These are phyloP conservation scores for Gossypioides kirkii DNA, from an alignment of 345 rosid genomes.

Conservation along the genomic window DNA sequence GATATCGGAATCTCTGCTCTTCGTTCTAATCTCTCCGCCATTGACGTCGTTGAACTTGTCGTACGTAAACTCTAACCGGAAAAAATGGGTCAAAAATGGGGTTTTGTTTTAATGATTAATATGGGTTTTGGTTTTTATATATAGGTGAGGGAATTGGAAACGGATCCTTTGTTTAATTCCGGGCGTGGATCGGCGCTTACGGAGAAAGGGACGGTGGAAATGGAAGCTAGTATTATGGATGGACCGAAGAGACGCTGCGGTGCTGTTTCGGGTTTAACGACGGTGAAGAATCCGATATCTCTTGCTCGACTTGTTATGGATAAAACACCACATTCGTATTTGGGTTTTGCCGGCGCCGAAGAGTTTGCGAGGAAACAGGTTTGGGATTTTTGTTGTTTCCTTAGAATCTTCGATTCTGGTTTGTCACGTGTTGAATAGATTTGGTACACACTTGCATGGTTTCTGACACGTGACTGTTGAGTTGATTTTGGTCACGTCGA, in stretches of 20 bases:
- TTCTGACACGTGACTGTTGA: slow-evolving; percentile 3
- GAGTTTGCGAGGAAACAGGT: slow-evolving; percentile 85
- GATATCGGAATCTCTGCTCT: slow-evolving; percentile 80
- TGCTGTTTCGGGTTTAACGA: slow-evolving; percentile 81
- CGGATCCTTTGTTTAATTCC: slow-evolving; percentile 89
- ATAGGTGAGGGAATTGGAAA: slow-evolving; percentile 80
- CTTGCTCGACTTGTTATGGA: slow-evolving; percentile 97
- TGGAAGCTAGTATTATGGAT: slow-evolving; percentile 99
- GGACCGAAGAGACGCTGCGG: slow-evolving; percentile 84
- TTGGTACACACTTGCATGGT: not conserved
- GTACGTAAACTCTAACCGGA: slow-evolving; percentile 27
- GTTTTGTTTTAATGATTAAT: not conserved
- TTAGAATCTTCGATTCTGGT: slow-evolving; percentile 3
- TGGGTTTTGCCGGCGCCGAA: slow-evolving; percentile 88
- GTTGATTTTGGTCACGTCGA: not conserved
- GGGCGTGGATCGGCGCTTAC: slow-evolving; percentile 96
- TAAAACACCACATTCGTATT: slow-evolving; percentile 90
- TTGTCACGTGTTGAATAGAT: not conserved
- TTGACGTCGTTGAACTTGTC: slow-evolving; percentile 93
- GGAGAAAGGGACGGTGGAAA: slow-evolving; percentile 84
- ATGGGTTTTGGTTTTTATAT: not conserved
- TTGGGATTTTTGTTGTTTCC: not conserved
- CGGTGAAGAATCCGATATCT: slow-evolving; percentile 83
- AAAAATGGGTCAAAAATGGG: no score
- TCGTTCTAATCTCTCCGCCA: slow-evolving; percentile 65